Base-by-base conservation (phyloP, 352 stramenopile genomes). In the Phytophthora foliorum region DNA sequence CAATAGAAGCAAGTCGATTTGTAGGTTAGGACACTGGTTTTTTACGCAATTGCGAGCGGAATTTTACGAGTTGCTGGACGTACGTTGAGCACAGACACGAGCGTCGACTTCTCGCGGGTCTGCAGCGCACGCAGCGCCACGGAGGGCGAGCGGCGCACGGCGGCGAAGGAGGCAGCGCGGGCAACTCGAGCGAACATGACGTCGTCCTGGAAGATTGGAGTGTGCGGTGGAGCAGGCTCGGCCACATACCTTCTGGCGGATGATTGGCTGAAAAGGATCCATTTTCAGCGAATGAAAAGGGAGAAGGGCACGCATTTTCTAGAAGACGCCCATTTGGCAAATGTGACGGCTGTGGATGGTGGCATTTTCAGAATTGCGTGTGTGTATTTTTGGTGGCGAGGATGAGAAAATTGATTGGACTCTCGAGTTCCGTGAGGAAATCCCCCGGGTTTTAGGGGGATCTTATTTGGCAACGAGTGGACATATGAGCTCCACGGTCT, bases 21-120 rank as follows among this genome's bases (percentile, higher is more conserved):
- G n/a, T n/a, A 36, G 41, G 8, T 6, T 22, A 45, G 17, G 13
- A 22, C 1, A 6, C 14, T 6, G 39, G 4, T 16, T 29, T n/a
- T 64, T 38, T 36, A 16, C 4, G 4, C 0, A n/a, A 8, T 41
- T 41, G 34, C 16, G 34, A 21, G 32, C 19, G 32, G 14, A 11
- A 4, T 48, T 49, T 59, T 27, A 22, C 22, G n/a, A 25, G 24
- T 51, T 54, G 8, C 56, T 25, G 6, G 3, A 42, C 70, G 50
- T 53, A 75, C 71, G 22, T 75, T 54, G 32, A 73, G 66, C 16
- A 80, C 6, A 0, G 44, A 57, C 8, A 41, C 49, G 22, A 80
- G 44, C 36, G 72, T 71, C 1, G 72, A 79, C 79, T 92, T 91
- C 57, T 85, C 71, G 57, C 82, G 82, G 16, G 64, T 73, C 69